Base-by-base conservation (phyloP, 2,329 filamentous ascomycete species). In the Myriosclerotinia curreyana region DNA sequence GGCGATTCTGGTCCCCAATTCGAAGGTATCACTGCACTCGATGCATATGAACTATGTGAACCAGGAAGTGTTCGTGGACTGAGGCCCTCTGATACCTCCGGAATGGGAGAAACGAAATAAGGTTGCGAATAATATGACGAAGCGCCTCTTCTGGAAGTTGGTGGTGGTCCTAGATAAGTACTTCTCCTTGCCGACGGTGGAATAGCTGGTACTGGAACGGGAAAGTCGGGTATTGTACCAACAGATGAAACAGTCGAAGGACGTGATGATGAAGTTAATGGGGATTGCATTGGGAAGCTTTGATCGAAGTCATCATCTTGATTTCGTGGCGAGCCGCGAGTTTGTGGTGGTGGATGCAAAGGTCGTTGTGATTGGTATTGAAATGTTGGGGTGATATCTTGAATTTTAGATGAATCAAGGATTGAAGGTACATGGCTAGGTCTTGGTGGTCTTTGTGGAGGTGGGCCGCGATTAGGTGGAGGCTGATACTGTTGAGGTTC, bases 71-170 rank as follows among this genome's bases (percentile, higher is more conserved):
- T 70, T 58, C 77, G 79, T 0, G 83, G 81, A 67, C 82, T 84
- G 14, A 59, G 42, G 3, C 48, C 34, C 72, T 92, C 89, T 25
- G 52, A 59, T 31, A 63, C 42, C 74, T 92, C 90, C 0, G 86
- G 87, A 61, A 93, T 92, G 0, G 90, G 89, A 0, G 89, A 89
- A 34, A 92, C 88, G 66, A 82, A 88, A 0, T 88, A 89, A 15
- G 80, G 77, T 68, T 81, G 83, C 3, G 87, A 89, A 70, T 89
- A 87, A 66, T 86, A 87, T 0, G 85, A 86, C 0, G 85, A 87
- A 36, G 80, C 81, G 1, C 85, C 85, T 69, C 85, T 78, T 69
- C 86, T 80, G 4, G 84, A 79, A 15, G 82, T 84, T 3, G 85
- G 85, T 0, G 86, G 86, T 22, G 85, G 85, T 3, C 85, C 85